Evolutionary conservation across 805 yeast species (phyloP).

Genomic region (Candida coquimbonensis): DNA sequence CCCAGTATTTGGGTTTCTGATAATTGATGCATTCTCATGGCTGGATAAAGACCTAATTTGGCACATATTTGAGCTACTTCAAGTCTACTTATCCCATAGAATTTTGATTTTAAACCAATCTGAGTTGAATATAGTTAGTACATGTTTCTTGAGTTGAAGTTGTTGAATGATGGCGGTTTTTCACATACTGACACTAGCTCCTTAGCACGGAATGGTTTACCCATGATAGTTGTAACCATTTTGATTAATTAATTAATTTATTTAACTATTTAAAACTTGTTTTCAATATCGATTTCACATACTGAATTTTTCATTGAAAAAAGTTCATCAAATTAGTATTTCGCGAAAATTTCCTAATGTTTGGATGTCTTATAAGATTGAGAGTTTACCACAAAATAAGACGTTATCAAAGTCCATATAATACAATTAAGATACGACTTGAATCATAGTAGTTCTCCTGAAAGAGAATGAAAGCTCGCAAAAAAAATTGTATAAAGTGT

Average conservation of each 20-base stretch:
- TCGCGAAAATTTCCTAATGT: background rate
- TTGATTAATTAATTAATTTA: background rate
- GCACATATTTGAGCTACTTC: conserved; percentile 77
- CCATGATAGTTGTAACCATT: conserved; percentile 24
- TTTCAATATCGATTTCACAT: no score
- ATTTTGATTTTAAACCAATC: conserved; percentile 69
- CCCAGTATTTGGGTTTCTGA: conserved; percentile 82
- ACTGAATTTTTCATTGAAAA: background rate
- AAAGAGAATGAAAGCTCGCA: no score
- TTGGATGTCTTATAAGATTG: conserved; percentile 3
- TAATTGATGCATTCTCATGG: conserved; percentile 90
- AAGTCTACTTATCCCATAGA: conserved; percentile 79
- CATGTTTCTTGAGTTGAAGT: no score
- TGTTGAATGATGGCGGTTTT: no score
- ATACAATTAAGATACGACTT: no score
- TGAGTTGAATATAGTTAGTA: background rate
- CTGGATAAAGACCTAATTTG: conserved; percentile 83
- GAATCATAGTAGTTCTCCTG: no score
- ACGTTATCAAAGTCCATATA: no score
- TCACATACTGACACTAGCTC: conserved; percentile 18
- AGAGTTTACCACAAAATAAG: no score
- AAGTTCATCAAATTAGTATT: background rate
- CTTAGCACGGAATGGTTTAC: conserved; percentile 24
- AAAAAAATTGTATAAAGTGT: no score
- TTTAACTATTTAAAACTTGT: background rate